Evolutionary conservation across 768 basidiomycete genomes (phyloP).

Genomic region (Lactarius sanguifluus): DNA sequence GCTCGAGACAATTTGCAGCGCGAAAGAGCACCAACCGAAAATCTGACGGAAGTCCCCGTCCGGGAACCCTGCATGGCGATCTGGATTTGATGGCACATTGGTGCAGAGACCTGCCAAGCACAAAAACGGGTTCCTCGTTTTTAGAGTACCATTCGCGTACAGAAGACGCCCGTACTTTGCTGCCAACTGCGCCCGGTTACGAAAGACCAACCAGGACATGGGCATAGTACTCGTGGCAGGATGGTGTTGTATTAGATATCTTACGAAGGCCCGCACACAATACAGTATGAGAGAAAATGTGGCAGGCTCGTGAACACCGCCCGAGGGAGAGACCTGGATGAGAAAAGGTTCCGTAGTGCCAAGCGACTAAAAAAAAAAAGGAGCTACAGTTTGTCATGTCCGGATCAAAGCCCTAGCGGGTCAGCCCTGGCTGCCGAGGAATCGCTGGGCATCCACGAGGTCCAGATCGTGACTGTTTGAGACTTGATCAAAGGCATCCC

Average conservation of each 20-base stretch:
- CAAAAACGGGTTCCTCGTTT: background rate
- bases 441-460: constrained; percentile 41
- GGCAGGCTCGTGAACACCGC: constrained; percentile 29
- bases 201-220: constrained; percentile 33
- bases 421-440: constrained; percentile 31
- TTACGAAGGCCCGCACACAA: constrained; percentile 35
- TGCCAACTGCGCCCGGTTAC: constrained; percentile 33
- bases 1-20: background rate
- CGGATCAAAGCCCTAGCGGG: background rate
- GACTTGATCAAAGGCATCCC: background rate
- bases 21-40: background rate
- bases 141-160: constrained; percentile 35
- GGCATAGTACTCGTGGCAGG: constrained; percentile 33
- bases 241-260: constrained; percentile 16
- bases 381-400: constrained; percentile 15
- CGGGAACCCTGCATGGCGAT: background rate
- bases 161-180: constrained; percentile 37
- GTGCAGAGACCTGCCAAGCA: background rate
- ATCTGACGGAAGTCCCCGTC: background rate
- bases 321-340: background rate
- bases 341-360: background rate
- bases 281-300: constrained; percentile 37
- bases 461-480: constrained; percentile 34
- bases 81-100: background rate
- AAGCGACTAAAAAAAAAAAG: background rate